Evolutionary conservation across 1,284 basidiomycete genomes (phyloP), one percentile per base, ranked within the genome.

Genomic region (Polyporus tsugae): DNA sequence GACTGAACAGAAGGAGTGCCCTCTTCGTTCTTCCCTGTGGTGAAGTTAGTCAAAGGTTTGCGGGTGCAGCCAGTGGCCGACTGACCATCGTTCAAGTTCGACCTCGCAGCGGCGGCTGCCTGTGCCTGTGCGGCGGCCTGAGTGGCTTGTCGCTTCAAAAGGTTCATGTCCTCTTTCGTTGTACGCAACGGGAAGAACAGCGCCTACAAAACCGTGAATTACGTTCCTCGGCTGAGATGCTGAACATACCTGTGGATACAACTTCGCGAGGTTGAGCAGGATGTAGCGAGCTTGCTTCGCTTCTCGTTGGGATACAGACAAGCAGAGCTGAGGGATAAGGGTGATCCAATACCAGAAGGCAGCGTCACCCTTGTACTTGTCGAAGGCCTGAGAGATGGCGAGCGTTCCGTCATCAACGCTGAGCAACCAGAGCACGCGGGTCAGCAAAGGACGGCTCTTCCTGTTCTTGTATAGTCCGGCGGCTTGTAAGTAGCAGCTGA

Each of bases 311-410:
- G 94, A 94, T 35, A 99, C 86, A 3, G 96, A 96, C 62, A 95
- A 81, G 72, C 97, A 91, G n/a, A 99, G 87, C 78, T 99, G 98
- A 17, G 98, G 98, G 62, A 99, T 97, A 66, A 99, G 87, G 1
- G 97, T 95, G 75, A 99, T 98, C 98, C 98, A 99, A 81, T 96
- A 98, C 98, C 98, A 99, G 74, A 95, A 94, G 13, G 96, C 96
- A 7, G 95, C 90, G 76, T 99, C 98, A 69, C 98, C 98, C 79
- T 97, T 97, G 84, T 98, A 99, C 49, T 91, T 93, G 76, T 99
- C 97, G 77, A 99, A 99, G 0, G 96, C 95, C 70, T 92, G 91
- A 33, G 95, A 92, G 66, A 99, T 93, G 0, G 90, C 90, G 66
- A 88, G 82, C 36, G 85, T 84, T 33, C 82, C 85, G 75, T 99